Percentiles rank a stretch among this genome's conserved stretches.
Evolutionary conservation across 2,329 filamentous ascomycete genomes (phyloP).

Genomic region (Sporothrix euskadiensis): DNA sequence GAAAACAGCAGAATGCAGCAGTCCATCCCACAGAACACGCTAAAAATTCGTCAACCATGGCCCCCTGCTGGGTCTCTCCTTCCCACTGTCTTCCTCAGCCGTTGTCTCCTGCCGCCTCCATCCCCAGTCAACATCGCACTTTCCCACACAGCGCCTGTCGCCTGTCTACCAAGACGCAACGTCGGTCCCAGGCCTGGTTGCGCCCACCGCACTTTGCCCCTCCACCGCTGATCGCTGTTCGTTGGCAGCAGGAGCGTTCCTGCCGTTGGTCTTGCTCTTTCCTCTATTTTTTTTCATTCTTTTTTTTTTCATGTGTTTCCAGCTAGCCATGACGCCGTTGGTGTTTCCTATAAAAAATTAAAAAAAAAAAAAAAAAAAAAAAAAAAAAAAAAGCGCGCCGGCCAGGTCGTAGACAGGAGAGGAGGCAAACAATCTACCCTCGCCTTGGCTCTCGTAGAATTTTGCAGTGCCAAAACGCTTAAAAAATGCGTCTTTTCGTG

Average conservation of each 20-base stretch:
- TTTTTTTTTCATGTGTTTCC: background rate
- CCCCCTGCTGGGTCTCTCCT: background rate
- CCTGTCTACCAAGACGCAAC: background rate
- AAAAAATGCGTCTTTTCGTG: background rate
- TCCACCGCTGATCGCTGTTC: slow-evolving; percentile 11
- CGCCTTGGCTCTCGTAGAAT: background rate
- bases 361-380: no score
- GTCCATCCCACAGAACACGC: background rate
- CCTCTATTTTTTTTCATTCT: background rate
- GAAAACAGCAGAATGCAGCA: background rate
- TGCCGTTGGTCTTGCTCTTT: background rate
- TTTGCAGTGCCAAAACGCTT: background rate
- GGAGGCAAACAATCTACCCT: background rate
- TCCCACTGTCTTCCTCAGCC: background rate
- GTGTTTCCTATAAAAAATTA: background rate
- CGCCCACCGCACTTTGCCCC: slow-evolving; percentile 9
- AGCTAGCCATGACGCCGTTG: background rate
- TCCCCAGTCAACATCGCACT: background rate
- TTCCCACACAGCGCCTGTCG: background rate
- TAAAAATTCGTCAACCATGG: slow-evolving; percentile 10
- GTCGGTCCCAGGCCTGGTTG: slow-evolving; percentile 2
- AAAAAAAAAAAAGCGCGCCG: background rate
- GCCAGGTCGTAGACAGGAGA: background rate
- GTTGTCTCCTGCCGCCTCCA: background rate
- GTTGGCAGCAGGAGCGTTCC: background rate